Evolutionary conservation across 768 basidiomycete genomes (phyloP).

Genomic region (Cystofilobasidium bisporidii): DNA sequence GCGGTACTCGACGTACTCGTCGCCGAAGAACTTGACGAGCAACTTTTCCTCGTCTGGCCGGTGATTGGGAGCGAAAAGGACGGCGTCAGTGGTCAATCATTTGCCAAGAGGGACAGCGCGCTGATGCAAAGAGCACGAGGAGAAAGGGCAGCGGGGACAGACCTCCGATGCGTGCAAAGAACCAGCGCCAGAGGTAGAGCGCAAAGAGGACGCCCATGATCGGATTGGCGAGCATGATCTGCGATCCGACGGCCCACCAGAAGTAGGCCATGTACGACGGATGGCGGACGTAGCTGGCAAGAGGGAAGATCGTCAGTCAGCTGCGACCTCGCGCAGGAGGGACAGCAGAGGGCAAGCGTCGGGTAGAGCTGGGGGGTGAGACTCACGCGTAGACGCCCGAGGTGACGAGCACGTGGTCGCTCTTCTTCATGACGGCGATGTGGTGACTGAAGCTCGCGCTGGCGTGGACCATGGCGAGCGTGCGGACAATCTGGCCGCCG

Average conservation of each 20-base stretch:
- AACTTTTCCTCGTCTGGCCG: constrained; percentile 73
- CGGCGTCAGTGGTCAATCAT: no score
- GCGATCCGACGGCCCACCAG: constrained; percentile 94
- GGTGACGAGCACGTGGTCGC: constrained; percentile 70
- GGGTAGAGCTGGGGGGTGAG: neutral
- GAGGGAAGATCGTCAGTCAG: neutral
- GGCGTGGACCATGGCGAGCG: constrained; percentile 93
- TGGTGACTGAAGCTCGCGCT: constrained; percentile 86
- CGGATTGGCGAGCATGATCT: constrained; percentile 80
- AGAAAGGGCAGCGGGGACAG: constrained; percentile 35
- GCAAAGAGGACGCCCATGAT: constrained; percentile 59
- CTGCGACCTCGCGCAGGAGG: neutral
- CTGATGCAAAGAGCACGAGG: neutral
- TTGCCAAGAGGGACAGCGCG: no score
- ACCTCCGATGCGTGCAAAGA: constrained; percentile 70
- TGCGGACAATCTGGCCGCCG: constrained; percentile 67
- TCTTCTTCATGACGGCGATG: constrained; percentile 63
- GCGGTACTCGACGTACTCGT: constrained; percentile 70
- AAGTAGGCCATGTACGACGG: constrained; percentile 96
- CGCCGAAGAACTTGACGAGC: constrained; percentile 78
- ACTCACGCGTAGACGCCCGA: constrained; percentile 79
- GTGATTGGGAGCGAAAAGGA: neutral
- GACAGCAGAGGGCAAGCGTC: neutral
- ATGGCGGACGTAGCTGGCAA: constrained; percentile 71
- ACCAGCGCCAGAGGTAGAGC: constrained; percentile 73